Evolutionary conservation across 1,284 basidiomycete genomes (phyloP), one percentile per base, ranked within the genome.

Genomic region (Blastosporella zonata): DNA sequence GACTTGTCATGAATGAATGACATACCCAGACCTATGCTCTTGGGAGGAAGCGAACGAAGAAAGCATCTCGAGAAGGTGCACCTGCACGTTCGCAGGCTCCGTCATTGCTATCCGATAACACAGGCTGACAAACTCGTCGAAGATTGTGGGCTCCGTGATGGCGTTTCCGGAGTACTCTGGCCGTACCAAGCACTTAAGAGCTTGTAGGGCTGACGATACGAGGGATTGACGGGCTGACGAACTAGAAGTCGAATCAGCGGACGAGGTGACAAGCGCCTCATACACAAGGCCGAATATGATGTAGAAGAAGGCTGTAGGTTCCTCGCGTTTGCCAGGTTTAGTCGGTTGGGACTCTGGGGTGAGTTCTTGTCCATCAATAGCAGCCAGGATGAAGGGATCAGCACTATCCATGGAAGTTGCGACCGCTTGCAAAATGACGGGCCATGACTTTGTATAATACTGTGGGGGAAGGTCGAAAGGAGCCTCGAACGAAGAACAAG

Each of bases 221-320:
- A 73, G 73, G 5, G 72, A 66, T 53, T 73, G 69, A 7, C 75
- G 72, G 4, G 67, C 60, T 35, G 67, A 61, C 31, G 66, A 67
- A 0, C 69, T 63, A 8, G 70, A 61, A 36, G 77, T 67, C 21
- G 81, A 72, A 55, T 85, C 76, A 28, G 83, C 68, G 0, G 86
- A 79, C 1, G 86, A 78, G 1, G 81, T 78, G 1, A 87, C 84
- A 8, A 98, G 73, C 0, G 91, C 84, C 65, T 99, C 96, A 57
- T 92, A 97, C 0, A 96, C 87, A 17, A 99, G 78, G 9, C 96
- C 96, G 62, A 97, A 97, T 9, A 97, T 66, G 12, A 93, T 79
- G 67, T 87, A 93, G 70, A 97, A 98, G 67, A 92, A 84, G 6
- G 84, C 74, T 0, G 84, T 77, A 0, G 94, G 92, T 51, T 93